Conservation (phyloP, 352 stramenopile species). For the Globisporangium nodosum region DNA sequence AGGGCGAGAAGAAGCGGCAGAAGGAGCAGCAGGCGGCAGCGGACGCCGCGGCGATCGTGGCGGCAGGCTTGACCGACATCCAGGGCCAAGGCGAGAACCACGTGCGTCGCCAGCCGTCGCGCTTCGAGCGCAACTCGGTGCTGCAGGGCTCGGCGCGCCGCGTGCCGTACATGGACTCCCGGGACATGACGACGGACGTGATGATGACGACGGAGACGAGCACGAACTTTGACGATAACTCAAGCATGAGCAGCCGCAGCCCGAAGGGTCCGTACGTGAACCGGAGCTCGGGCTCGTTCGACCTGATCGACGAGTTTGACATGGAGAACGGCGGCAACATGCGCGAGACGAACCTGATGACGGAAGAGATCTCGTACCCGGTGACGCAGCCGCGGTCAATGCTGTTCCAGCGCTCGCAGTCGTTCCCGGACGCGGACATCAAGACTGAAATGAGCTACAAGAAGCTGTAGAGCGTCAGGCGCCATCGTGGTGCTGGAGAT, state of each 20-base stretch:
- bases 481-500: too few species aligned
- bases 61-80: slow-evolving; percentile 18
- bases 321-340: slow-evolving; percentile 23
- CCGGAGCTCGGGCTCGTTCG: slow-evolving; percentile 38
- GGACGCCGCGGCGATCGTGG: slow-evolving; percentile 17
- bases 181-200: slow-evolving; percentile 4
- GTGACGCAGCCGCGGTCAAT: slow-evolving; percentile 49
- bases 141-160: not conserved
- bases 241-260: slow-evolving; percentile 9
- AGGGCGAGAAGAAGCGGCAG: slow-evolving; percentile 77
- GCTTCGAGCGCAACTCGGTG: slow-evolving; percentile 33
- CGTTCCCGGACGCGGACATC: slow-evolving; percentile 65
- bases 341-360: slow-evolving; percentile 25
- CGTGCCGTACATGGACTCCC: slow-evolving; percentile 10
- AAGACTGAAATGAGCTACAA: slow-evolving; percentile 54
- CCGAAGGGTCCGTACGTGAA: slow-evolving; percentile 17
- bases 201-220: slow-evolving; percentile 6
- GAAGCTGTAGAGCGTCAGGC: slow-evolving; percentile 21
- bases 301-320: slow-evolving; percentile 50
- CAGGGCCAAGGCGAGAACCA: slow-evolving; percentile 13
- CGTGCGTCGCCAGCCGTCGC: slow-evolving; percentile 46
- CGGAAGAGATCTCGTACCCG: slow-evolving; percentile 45
- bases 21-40: slow-evolving; percentile 23
- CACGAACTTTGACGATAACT: slow-evolving; percentile 21
- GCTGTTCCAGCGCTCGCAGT: slow-evolving; percentile 69